Conservation (phyloP, 2,329 filamentous ascomycete species). For the Sarocladium strictum region DNA sequence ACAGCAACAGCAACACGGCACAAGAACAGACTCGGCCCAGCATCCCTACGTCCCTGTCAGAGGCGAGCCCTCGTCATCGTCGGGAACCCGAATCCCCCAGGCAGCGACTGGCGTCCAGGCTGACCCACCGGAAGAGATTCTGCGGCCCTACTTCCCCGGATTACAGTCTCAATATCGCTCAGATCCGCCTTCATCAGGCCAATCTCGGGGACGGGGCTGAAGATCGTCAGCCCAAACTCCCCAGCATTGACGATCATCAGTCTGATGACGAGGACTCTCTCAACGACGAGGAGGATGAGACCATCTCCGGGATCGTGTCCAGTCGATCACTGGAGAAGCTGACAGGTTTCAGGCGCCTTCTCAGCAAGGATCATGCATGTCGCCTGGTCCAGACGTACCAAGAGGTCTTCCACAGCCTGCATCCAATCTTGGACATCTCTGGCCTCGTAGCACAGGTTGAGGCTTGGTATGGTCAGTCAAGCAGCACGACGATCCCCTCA, state of each 20-base stretch:
- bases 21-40: conserved; percentile 10
- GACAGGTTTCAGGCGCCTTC: not conserved
- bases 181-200: conserved; percentile 14
- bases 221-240: not conserved
- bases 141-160: conserved; percentile 22
- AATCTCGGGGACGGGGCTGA: not conserved
- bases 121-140: conserved; percentile 13
- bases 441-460: not conserved
- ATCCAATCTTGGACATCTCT: conserved; percentile 6
- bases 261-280: conserved; percentile 8
- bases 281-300: not conserved
- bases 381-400: not conserved
- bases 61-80: not conserved
- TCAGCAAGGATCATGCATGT: not conserved
- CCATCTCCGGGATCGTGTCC: not conserved
- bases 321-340: not conserved
- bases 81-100: not conserved
- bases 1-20: conserved; percentile 10
- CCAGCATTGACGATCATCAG: conserved; percentile 8
- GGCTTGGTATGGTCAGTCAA: not conserved
- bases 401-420: not conserved
- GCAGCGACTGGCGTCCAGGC: not conserved
- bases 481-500: not conserved
- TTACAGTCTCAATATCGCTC: conserved; percentile 20
- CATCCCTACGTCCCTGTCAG: not conserved